Base-by-base conservation (phyloP, 2,329 filamentous ascomycete species). In the Alternaria sp. region DNA sequence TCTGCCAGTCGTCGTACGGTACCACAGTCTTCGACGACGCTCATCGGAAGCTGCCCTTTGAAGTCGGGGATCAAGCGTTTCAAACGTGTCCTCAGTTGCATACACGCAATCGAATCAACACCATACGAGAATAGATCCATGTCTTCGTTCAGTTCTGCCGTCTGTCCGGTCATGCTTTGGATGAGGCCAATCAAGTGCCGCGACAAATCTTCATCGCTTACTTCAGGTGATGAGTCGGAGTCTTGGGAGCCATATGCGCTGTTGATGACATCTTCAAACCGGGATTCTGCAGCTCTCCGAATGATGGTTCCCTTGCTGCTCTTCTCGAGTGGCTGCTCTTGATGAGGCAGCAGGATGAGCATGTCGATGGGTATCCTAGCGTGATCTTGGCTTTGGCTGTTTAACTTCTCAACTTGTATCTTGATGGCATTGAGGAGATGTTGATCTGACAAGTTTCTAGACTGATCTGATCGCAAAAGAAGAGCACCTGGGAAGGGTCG, bases 301-400 rank as follows among this genome's bases (percentile, higher is more conserved):
- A 89, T 73, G 1, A 86, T 76, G 0, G 85, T 87, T 0, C 87
- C 87, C 71, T 90, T 90, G 61, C 85, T 89, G 59, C 84, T 89
- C 71, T 86, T 88, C 56, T 83, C 80, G 0, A 88, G 73, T 13
- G 72, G 68, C 0, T 74, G 62, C 0, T 70, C 65, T 8, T 69
- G 61, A 7, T 76, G 58, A 0, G 77, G 67, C 40, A 86, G 74
- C 0, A 83, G 75, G 0, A 85, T 62, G 13, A 89, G 61, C 82
- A 85, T 87, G 2, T 79, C 69, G 31, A 71, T 78, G 2, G 81
- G 70, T 53, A 89, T 78, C 10, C 81, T 77, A 3, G 84, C 80
- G 64, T 88, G 84, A 7, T 76, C 76, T 61, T 84, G 84, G 14
- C 79, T 81, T 8, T 79, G 76, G 0, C 53, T 52, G 61, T 88